Evolutionary conservation across 2,329 filamentous ascomycete genomes (phyloP), one percentile per base, ranked within the genome.

Genomic region (Teratosphaeria viscida): DNA sequence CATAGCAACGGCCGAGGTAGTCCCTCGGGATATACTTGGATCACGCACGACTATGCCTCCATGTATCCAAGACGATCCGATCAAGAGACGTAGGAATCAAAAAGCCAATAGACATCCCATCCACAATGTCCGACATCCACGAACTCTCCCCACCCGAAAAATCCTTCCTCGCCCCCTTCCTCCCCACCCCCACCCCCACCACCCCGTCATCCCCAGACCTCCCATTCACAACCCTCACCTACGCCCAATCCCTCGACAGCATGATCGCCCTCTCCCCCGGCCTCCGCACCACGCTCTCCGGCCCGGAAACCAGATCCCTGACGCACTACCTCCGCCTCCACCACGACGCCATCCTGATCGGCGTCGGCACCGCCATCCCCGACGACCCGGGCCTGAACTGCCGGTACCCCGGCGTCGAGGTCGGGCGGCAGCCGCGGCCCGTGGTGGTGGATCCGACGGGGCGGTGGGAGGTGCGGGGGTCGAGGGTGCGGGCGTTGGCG

Each of bases 351-450:
- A 95, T 96, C 65, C 80, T 95, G 27, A 79, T 97, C 35, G 92
- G 92, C 26, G 89, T 87, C 4, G 88, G 88, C 2, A 97, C 92
- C 1, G 89, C 90, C 7, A 78, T 90, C 29, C 87, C 89, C 23
- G 92, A 97, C 72, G 83, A 96, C 70, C 92, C 92, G 2, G 85
- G 85, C 2, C 78, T 97, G 57, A 96, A 95, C 72, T 94, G 89
- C 70, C 85, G 92, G 19, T 37, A 32, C 14, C 27, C 27, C 5
- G 53, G 53, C 16, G 53, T 54, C 5, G 10, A 12, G 4, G 70
- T 82, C 49, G 73, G 75, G 60, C 76, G 77, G 58, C 90, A 96
- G 70, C 92, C 92, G 7, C 81, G 87, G 39, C 92, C 92, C 1
- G 80, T 97, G 35, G 78, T 97, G 27, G 75, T 96, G 47, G 92